These are phyloP conservation scores for Colletotrichum salicis DNA, from an alignment of 2,329 filamentous ascomycete species.

Conservation along the genomic window DNA sequence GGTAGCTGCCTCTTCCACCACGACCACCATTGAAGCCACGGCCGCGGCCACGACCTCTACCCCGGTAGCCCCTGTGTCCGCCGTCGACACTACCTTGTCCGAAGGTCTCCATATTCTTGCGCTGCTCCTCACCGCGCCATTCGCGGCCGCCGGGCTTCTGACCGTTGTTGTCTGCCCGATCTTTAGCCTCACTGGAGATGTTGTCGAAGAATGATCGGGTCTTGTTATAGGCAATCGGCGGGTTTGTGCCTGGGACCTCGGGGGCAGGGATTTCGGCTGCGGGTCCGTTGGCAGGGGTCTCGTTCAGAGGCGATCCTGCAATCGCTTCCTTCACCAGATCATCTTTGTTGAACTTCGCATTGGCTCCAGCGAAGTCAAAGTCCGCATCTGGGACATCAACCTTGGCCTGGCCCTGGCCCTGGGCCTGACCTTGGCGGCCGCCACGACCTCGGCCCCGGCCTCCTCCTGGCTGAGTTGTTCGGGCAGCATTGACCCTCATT, in stretches of 20 bases:
- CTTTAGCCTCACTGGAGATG: constrained; percentile 92
- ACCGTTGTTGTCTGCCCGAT: constrained; percentile 78
- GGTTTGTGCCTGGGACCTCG: constrained; percentile 35
- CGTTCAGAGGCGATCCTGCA: constrained; percentile 75
- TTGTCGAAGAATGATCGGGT: constrained; percentile 96
- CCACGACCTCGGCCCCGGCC: constrained; percentile 61
- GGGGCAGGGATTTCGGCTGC: constrained; percentile 47
- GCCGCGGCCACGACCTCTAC: constrained; percentile 80
- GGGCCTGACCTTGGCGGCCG: constrained; percentile 59
- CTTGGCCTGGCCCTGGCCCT: constrained; percentile 67
- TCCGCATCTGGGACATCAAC: constrained; percentile 91
- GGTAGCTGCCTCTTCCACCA: constrained; percentile 45
- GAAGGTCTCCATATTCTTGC: constrained; percentile 97
- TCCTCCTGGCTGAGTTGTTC: constrained; percentile 42
- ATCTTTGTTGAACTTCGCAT: constrained; percentile 60
- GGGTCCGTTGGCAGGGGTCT: constrained; percentile 55
- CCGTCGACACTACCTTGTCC: constrained; percentile 95
- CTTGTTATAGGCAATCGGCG: constrained; percentile 80
- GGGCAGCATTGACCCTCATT: constrained; percentile 74
- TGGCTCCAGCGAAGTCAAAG: constrained; percentile 82
- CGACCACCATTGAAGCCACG: constrained; percentile 58
- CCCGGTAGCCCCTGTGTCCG: constrained; percentile 79
- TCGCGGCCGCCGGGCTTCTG: constrained; percentile 82
- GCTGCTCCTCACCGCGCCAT: constrained; percentile 92
- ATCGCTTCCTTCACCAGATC: constrained; percentile 86